phyloP scores from a whole-genome alignment of 148 eudicot species.

The Vaccinium myrtillus region DNA sequence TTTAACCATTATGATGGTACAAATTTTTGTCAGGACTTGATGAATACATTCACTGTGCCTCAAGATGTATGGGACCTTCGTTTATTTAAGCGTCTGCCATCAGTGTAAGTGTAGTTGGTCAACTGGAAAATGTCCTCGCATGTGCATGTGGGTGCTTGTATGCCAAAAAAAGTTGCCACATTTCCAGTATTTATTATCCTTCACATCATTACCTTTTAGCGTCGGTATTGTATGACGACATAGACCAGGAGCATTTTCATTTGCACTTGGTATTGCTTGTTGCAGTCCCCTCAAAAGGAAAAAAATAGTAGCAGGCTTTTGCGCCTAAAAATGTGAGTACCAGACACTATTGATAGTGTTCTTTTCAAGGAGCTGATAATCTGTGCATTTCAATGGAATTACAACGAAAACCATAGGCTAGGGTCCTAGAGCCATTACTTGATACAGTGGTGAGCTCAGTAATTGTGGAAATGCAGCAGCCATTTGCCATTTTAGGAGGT shows the following conservation, averaged over 20 bases:
- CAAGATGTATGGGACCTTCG: slow-evolving; percentile 90
- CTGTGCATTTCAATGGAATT: not conserved
- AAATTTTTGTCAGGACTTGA: slow-evolving; percentile 50
- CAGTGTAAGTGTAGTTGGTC: slow-evolving; percentile 52
- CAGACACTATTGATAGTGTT: not conserved
- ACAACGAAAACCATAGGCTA: not conserved
- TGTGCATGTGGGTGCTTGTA: not conserved
- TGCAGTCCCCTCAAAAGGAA: not conserved
- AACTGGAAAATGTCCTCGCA: not conserved
- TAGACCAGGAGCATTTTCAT: not conserved
- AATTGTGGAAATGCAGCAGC: not conserved
- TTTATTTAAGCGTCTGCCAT: slow-evolving; percentile 64
- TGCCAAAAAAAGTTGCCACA: not conserved
- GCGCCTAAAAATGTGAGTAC: not conserved
- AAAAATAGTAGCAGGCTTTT: not conserved
- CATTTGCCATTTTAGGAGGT: not conserved
- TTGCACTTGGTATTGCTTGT: not conserved
- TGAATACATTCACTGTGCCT: slow-evolving; percentile 56
- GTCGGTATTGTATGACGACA: not conserved
- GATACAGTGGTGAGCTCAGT: not conserved
- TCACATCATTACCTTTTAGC: not conserved
- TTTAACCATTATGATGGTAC: not conserved
- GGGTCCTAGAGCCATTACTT: not conserved
- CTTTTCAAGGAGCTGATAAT: not conserved
- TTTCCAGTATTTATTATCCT: not conserved